These are phyloP conservation scores for Radiomyces spectabilis DNA, from an alignment of 192 early-diverging fungal species.

Conservation along the genomic window DNA sequence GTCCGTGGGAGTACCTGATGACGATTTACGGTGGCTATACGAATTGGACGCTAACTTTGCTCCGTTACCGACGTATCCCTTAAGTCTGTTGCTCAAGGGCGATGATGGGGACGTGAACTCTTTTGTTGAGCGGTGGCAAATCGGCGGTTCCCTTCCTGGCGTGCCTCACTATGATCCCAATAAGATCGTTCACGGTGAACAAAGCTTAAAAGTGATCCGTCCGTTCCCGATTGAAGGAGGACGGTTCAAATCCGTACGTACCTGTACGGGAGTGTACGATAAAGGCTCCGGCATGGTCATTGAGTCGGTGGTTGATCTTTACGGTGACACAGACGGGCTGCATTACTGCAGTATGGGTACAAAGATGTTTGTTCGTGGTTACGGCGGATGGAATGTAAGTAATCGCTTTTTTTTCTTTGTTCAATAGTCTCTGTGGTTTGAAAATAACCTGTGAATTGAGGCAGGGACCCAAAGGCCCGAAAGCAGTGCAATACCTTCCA, in stretches of 20 bases:
- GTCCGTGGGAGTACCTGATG: slow-evolving; percentile 48
- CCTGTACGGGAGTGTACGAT: slow-evolving; percentile 61
- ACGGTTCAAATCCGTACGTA: slow-evolving; percentile 46
- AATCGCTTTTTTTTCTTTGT: neutral
- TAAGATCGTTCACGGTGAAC: slow-evolving; percentile 71
- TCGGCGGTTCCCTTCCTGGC: slow-evolving; percentile 39
- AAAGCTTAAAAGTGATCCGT: slow-evolving; percentile 49
- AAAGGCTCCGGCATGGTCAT: slow-evolving; percentile 67
- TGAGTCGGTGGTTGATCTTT: slow-evolving; percentile 44
- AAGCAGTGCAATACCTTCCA: slow-evolving; percentile 33
- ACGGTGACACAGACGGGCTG: slow-evolving; percentile 30
- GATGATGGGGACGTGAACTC: slow-evolving; percentile 46
- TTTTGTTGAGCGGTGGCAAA: slow-evolving; percentile 32
- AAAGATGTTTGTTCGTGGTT: slow-evolving; percentile 58
- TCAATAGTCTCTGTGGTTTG: neutral
- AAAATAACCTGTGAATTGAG: no score
- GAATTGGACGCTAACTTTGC: slow-evolving; percentile 56
- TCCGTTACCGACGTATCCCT: slow-evolving; percentile 65
- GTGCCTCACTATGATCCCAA: slow-evolving; percentile 60
- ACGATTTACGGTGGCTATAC: slow-evolving; percentile 60
- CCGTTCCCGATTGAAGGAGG: slow-evolving; percentile 52
- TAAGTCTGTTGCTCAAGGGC: slow-evolving; percentile 56
- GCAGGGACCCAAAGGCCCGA: slow-evolving; percentile 64
- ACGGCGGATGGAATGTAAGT: slow-evolving; percentile 57
- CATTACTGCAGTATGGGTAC: slow-evolving; percentile 40